Evolutionary conservation across 1,139 yeast genomes (phyloP), one percentile per base, ranked within the genome.

Genomic region (Debaryomycetaceae sp.): DNA sequence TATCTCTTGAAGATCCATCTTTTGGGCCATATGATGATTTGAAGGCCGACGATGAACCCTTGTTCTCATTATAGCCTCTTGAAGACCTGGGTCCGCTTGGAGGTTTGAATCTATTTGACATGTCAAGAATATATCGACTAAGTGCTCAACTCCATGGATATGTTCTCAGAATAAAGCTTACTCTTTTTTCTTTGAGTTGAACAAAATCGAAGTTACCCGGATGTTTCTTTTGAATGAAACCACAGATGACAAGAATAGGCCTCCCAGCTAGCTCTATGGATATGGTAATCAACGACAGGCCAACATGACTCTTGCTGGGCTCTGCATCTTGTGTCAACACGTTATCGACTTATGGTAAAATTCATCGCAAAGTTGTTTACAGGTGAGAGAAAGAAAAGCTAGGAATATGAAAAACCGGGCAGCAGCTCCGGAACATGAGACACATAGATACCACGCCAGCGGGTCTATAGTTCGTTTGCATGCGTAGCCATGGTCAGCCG

Each of bases 71-170:
- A 38, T 48, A 55, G 39, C 57, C 59, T 42, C 64, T 54, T n/a
- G 58, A 54, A 5, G 65, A 67, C 44, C 59, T 64, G 2, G 74
- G 73, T 5, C 72, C 74, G 1, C 64, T 46, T 36, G 72, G 68
- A 17, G 70, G 75, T 57, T 73, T 69, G 49, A 68, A 68, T 49
- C 70, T 63, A 45, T 72, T 77, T 34, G 78, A 70, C 78, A 73
- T 72, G 31, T 35, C 31, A 27, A 27, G 8, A 8, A 27, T 11
- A 17, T 27, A 27, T 27, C 11, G 31, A 27, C 4, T 27, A 27
- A 27, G 31, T 8, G 31, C 31, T 27, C 31, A 27, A 27, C 11
- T 27, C 11, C 11, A 27, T 27, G 11, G 31, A 8, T 27, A 11
- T 27, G 31, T 27, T 27, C 31, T 27, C 4, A 27, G 11, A 27